These are phyloP conservation scores for Saururus chinensis DNA, from an alignment of 164 flowering plant genomes.

Conservation along the genomic window DNA sequence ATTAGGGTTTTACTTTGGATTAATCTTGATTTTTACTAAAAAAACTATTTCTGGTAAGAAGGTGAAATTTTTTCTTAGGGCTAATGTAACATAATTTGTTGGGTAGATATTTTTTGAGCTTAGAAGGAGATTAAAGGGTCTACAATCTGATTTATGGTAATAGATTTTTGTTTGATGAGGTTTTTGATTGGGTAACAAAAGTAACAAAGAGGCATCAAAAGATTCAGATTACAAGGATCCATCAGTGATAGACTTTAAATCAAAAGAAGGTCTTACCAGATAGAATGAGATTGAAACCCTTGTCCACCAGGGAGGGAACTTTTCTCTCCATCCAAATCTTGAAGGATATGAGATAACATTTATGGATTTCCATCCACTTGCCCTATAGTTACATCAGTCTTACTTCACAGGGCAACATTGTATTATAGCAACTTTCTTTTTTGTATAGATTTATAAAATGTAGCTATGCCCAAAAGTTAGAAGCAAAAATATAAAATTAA, in stretches of 20 bases:
- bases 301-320: slow-evolving; percentile 79
- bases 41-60: too few species aligned
- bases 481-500: slow-evolving; percentile 55
- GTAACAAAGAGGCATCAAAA: too few species aligned
- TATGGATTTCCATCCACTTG: slow-evolving; percentile 12
- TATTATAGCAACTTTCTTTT: slow-evolving; percentile 20
- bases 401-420: slow-evolving; percentile 54
- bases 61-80: too few species aligned
- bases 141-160: too few species aligned
- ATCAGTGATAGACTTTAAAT: neutral
- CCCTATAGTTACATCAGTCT: neutral
- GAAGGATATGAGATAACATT: slow-evolving; percentile 82
- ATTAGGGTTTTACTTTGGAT: too few species aligned
- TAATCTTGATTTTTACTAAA: too few species aligned
- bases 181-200: too few species aligned
- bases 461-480: slow-evolving; percentile 39
- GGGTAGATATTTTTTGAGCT: too few species aligned
- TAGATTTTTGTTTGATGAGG: too few species aligned
- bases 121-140: too few species aligned
- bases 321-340: slow-evolving; percentile 91
- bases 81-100: too few species aligned
- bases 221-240: neutral
- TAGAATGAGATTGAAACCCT: slow-evolving; percentile 55
- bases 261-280: slow-evolving; percentile 36
- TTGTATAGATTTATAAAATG: slow-evolving; percentile 44